Evolutionary conservation across 345 rosid species (phyloP), one percentile per base, ranked within the genome.

Genomic region (Mallotus nudiflorus): DNA sequence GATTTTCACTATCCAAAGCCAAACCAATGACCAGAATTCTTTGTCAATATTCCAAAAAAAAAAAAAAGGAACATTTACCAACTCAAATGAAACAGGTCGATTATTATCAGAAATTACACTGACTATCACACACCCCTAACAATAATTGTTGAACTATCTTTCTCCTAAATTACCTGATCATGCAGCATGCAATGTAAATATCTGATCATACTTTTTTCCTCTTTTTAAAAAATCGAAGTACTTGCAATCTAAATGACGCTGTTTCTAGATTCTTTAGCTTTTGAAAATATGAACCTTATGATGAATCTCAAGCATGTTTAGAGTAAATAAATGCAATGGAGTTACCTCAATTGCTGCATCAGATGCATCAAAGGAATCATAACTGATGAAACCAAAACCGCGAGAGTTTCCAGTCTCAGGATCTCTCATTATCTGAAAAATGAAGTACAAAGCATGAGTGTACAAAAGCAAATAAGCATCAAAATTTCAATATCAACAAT

Each of bases 281-380:
- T 42, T 42, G 46, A 42, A 42, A 42, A 9, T 42, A 33, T 35
- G 52, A 61, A 59, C 24, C 48, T 18, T 4, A 2, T 50, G 25
- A 54, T 65, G 37, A 44, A 54, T 60, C 28, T 48, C 50, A 49
- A 71, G 24, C 20, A 37, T 31, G 27, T 10, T 52, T 39, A 20
- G 10, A 12, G n/a, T 19, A 46, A 18, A 18, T 9, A 22, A 74
- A 58, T n/a, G 40, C 14, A 53, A 73, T 63, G 5, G 13, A 49
- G 39, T 68, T 77, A 92, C 99, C 96, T 96, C 99, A 51, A 92
- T 96, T 67, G 98, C 99, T 56, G 98, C 88, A 88, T 92, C 99
- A 76, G 99, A 96, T 64, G 98, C 98, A 74, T 92, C 96, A 71
- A 96, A 96, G 49, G 99, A 96, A 71, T 96, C 99, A 76, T 96